Percentiles rank a stretch among this genome's conserved stretches.
These are phyloP conservation scores for Stipa capillata DNA, from an alignment of 176 grass and related monocot genomes.

Conservation along the genomic window DNA sequence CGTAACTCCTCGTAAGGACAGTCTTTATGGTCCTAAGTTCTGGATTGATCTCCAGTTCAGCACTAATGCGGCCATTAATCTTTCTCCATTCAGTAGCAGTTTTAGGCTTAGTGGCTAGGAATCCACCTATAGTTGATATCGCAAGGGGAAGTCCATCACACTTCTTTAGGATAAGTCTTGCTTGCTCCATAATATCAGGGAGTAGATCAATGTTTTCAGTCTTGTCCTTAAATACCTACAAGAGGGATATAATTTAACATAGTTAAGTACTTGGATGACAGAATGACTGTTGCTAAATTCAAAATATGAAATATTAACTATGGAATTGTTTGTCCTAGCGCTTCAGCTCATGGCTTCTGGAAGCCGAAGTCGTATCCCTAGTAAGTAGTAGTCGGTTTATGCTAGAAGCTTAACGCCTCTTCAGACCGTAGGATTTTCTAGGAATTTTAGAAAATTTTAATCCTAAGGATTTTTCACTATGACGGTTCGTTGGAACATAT, in stretches of 20 bases:
- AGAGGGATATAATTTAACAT: neutral
- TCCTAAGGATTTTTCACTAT: too few relatives aligned
- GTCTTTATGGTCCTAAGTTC: neutral
- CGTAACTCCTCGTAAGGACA: slow-evolving; percentile 14
- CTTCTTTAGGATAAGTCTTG: neutral
- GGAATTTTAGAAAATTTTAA: too few relatives aligned
- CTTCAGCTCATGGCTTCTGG: neutral
- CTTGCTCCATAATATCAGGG: neutral
- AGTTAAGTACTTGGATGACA: neutral
- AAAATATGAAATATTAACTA: too few relatives aligned
- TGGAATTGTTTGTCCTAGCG: neutral
- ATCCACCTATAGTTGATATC: slow-evolving; percentile 30
- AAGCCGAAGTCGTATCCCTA: neutral
- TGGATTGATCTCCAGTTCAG: slow-evolving; percentile 1
- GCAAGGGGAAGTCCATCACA: slow-evolving; percentile 27
- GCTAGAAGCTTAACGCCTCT: too few relatives aligned
- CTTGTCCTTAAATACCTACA: neutral
- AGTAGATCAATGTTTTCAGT: fast-evolving
- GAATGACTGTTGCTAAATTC: fast-evolving
- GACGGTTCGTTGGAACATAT: too few relatives aligned
- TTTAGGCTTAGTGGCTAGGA: slow-evolving; percentile 1
- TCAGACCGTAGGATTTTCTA: too few relatives aligned
- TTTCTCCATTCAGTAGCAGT: slow-evolving; percentile 20
- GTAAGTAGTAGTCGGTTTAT: too few relatives aligned
- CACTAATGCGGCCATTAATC: neutral